Evolutionary conservation across 257 asterid genomes (phyloP).

Genomic region (Gentiana straminea): DNA sequence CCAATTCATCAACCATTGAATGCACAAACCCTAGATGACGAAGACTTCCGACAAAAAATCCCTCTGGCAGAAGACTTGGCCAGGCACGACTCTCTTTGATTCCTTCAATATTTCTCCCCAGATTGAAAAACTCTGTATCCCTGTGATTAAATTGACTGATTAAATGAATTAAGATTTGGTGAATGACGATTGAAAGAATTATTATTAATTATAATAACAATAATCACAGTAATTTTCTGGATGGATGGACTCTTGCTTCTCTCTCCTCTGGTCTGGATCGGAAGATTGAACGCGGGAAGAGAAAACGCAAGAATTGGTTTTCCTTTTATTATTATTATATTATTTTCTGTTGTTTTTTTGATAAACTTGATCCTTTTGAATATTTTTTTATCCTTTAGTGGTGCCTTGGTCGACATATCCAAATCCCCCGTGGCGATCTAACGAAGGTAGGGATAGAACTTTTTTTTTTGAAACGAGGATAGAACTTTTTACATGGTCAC

Average conservation of each 20-base stretch:
- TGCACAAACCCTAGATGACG: constrained; percentile 14
- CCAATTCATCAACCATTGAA: constrained; percentile 6
- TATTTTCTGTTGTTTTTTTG: not conserved
- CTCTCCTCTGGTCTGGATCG: constrained; percentile 24
- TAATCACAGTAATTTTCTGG: not conserved
- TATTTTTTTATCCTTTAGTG: no score
- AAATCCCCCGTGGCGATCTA: no score
- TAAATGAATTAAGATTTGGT: constrained; percentile 7
- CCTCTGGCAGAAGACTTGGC: constrained; percentile 3
- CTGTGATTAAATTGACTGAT: constrained; percentile 1
- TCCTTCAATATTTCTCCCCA: constrained; percentile 4
- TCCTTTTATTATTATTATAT: not conserved
- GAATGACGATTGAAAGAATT: constrained; percentile 7
- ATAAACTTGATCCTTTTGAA: no score
- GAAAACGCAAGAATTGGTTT: constrained; percentile 9
- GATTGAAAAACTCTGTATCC: no score
- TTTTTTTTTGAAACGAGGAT: no score
- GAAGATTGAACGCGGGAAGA: constrained; percentile 28
- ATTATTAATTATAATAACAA: not conserved
- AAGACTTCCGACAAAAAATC: constrained; percentile 6
- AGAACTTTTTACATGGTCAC: no score
- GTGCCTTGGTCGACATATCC: no score
- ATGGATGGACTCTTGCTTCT: constrained; percentile 4
- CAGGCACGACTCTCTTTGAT: constrained; percentile 6
- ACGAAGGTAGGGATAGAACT: no score